Percentiles rank a stretch among this genome's conserved stretches.
Conservation (phyloP, 2,329 filamentous ascomycete genomes). For the Ophiocordyceps sinensis region DNA sequence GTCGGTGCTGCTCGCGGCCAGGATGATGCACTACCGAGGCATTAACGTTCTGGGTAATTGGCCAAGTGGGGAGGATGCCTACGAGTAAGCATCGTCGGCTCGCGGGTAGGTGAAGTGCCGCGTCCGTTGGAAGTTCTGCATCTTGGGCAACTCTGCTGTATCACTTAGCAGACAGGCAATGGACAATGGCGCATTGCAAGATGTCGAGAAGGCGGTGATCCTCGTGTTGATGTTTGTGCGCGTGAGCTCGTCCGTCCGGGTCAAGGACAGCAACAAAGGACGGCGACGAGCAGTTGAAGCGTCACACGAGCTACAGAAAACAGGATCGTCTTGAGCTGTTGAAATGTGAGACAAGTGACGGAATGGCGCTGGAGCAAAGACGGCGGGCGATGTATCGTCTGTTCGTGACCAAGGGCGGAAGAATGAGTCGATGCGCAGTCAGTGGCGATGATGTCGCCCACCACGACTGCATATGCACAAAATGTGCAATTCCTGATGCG, state of each 20-base stretch:
- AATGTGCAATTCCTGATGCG: not conserved
- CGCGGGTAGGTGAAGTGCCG: slow-evolving; percentile 36
- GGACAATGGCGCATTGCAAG: slow-evolving; percentile 8
- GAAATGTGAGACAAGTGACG: not conserved
- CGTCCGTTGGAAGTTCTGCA: slow-evolving; percentile 31
- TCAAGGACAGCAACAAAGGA: no score
- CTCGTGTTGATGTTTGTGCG: not conserved
- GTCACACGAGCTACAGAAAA: not conserved
- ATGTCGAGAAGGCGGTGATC: slow-evolving; percentile 1
- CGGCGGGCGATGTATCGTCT: not conserved
- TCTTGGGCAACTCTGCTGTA: slow-evolving; percentile 24
- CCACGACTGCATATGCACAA: not conserved
- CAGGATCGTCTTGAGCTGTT: not conserved
- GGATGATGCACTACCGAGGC: slow-evolving; percentile 8
- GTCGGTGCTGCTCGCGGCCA: not conserved
- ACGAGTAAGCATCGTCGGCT: slow-evolving; percentile 18
- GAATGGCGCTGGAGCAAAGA: not conserved
- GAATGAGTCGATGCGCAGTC: not conserved
- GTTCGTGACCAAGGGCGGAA: not conserved
- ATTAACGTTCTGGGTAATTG: slow-evolving; percentile 1
- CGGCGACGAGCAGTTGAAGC: not conserved
- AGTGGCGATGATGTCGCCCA: slow-evolving; percentile 6
- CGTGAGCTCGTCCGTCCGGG: not conserved
- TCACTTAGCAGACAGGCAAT: slow-evolving; percentile 5
- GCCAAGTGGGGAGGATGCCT: slow-evolving; percentile 2